A percentile compares a stretch with the other conserved stretches of the same genome.
Evolutionary conservation across 1,139 yeast species (phyloP).

Genomic region (Yamadazyma epiphylla): DNA sequence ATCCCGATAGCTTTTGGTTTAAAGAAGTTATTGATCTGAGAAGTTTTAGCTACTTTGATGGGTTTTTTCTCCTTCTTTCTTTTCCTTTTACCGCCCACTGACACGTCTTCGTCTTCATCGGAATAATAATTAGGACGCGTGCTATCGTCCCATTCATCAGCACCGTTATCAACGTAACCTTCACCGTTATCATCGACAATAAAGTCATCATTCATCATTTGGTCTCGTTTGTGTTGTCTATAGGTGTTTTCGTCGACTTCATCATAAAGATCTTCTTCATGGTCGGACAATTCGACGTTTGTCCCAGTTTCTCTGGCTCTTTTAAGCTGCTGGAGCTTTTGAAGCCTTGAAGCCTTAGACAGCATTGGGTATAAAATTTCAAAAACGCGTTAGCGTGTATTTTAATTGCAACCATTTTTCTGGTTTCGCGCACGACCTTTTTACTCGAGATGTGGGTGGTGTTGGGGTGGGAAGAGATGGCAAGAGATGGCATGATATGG

Average conservation of each 20-base stretch:
- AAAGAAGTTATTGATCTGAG: conserved; percentile 54
- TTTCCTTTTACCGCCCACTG: conserved; percentile 20
- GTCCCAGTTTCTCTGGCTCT: conserved; percentile 39
- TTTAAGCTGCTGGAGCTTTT: conserved; percentile 36
- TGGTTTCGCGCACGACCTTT: too few relatives aligned
- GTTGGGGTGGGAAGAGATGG: too few relatives aligned
- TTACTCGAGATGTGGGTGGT: too few relatives aligned
- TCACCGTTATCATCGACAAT: conserved; percentile 91
- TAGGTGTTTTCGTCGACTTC: conserved; percentile 81
- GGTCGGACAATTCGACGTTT: conserved; percentile 16
- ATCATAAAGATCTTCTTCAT: conserved; percentile 59
- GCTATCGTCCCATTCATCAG: conserved; percentile 76
- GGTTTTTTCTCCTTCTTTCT: conserved; percentile 31
- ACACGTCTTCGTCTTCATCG: conserved; percentile 44
- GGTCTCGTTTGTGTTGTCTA: conserved; percentile 72
- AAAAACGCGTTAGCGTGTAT: too few relatives aligned
- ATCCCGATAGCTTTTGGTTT: conserved; percentile 29
- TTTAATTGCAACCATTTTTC: too few relatives aligned
- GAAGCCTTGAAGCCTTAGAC: conserved; percentile 16
- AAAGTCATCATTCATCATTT: conserved; percentile 83
- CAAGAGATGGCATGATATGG: too few relatives aligned
- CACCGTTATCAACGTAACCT: conserved; percentile 90
- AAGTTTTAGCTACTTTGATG: conserved; percentile 42
- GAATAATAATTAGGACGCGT: conserved; percentile 49
- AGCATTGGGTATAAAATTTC: too few relatives aligned